Evolutionary conservation across 1,139 yeast species (phyloP).

Genomic region (Hyphopichia wangnamkhiaoensis): DNA sequence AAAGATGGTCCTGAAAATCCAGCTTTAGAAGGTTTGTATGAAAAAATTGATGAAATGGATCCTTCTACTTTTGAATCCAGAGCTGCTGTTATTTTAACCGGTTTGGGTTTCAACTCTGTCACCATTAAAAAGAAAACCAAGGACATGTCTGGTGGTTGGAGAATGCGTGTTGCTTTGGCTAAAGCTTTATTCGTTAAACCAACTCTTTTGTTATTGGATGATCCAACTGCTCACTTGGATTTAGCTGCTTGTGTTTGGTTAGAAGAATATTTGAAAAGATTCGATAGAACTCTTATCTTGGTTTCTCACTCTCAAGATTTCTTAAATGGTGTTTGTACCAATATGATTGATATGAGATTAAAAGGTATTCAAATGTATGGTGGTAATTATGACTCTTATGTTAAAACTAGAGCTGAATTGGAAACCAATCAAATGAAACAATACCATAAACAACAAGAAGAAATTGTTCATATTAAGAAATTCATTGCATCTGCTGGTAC

Average conservation of each 20-base stretch:
- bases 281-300: slow-evolving; percentile 87
- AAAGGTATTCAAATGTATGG: slow-evolving; percentile 74
- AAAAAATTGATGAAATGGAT: slow-evolving; percentile 94
- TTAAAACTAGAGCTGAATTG: slow-evolving; percentile 89
- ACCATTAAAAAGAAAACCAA: slow-evolving; percentile 86
- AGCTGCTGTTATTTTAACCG: slow-evolving; percentile 93
- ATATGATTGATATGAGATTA: slow-evolving; percentile 96
- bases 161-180: slow-evolving; percentile 88
- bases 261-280: slow-evolving; percentile 95
- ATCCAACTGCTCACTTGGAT: slow-evolving; percentile 99
- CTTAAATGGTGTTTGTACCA: slow-evolving; percentile 97
- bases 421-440: slow-evolving; percentile 99
- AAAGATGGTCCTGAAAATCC: slow-evolving; percentile 94
- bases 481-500: slow-evolving; percentile 99
- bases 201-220: slow-evolving; percentile 83
- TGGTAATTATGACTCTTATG: slow-evolving; percentile 98
- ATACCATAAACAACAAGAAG: slow-evolving; percentile 96
- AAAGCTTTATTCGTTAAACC: slow-evolving; percentile 89
- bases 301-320: slow-evolving; percentile 99
- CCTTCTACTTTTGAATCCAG: slow-evolving; percentile 94
- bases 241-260: slow-evolving; percentile 99
- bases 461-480: slow-evolving; percentile 96
- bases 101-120: slow-evolving; percentile 90
- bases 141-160: slow-evolving; percentile 99
- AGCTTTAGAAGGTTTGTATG: slow-evolving; percentile 83